A percentile compares a stretch with the other conserved stretches of the same genome.
phyloP scores from a whole-genome alignment of 2,329 filamentous ascomycete species.

The Cladophialophora exuberans region DNA sequence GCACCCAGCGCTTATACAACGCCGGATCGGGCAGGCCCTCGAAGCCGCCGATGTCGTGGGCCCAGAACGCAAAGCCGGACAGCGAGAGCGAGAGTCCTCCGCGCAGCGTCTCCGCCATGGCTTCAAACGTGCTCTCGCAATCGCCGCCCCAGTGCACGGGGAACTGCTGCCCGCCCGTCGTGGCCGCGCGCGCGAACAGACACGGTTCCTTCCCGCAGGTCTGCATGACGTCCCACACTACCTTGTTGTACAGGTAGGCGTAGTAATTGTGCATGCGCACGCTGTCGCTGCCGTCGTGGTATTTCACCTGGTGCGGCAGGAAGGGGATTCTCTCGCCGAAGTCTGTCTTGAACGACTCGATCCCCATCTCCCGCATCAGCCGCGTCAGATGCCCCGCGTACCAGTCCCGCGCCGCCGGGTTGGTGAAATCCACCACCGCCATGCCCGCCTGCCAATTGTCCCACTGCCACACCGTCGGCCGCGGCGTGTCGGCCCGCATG shows the following conservation, averaged over 20 bases:
- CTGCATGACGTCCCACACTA: slow-evolving; percentile 65
- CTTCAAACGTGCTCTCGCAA: slow-evolving; percentile 73
- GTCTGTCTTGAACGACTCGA: slow-evolving; percentile 75
- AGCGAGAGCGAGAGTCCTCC: slow-evolving; percentile 67
- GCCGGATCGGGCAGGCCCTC: slow-evolving; percentile 68
- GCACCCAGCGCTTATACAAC: slow-evolving; percentile 78
- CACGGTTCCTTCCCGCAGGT: slow-evolving; percentile 53
- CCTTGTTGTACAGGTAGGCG: slow-evolving; percentile 71
- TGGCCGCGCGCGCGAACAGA: slow-evolving; percentile 69
- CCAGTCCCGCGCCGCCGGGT: slow-evolving; percentile 69
- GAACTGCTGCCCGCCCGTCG: slow-evolving; percentile 70
- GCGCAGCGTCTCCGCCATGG: slow-evolving; percentile 71
- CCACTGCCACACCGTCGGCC: slow-evolving; percentile 66
- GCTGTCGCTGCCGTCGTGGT: slow-evolving; percentile 65
- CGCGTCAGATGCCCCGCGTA: slow-evolving; percentile 63
- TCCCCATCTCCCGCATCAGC: slow-evolving; percentile 69
- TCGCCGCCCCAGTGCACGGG: slow-evolving; percentile 75
- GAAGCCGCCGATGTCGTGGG: slow-evolving; percentile 72
- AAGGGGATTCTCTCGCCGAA: slow-evolving; percentile 74
- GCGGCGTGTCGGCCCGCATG: slow-evolving; percentile 67
- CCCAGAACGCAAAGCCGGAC: slow-evolving; percentile 70
- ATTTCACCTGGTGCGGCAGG: slow-evolving; percentile 57
- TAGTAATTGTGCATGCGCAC: slow-evolving; percentile 77
- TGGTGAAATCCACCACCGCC: slow-evolving; percentile 75
- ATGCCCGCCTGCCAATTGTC: slow-evolving; percentile 78